These are phyloP conservation scores for Miscanthus lutarioriparius DNA, from an alignment of 176 grass and related monocot species.

Conservation along the genomic window DNA sequence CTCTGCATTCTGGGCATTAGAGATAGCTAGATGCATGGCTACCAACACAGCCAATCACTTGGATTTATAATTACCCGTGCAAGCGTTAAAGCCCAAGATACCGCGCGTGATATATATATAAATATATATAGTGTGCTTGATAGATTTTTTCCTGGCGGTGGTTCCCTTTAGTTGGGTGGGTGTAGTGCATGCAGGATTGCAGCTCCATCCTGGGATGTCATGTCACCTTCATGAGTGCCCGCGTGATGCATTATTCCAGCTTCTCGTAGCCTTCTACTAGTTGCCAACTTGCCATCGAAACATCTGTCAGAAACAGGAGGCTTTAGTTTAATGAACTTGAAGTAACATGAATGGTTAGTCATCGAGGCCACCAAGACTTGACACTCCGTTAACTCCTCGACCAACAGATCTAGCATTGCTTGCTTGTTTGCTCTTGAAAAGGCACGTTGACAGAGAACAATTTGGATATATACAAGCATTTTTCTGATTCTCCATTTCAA, in stretches of 20 bases:
- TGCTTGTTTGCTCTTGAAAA: slow-evolving; percentile 2
- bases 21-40: background rate
- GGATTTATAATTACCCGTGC: slow-evolving; percentile 38
- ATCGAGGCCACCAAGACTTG: background rate
- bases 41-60: background rate
- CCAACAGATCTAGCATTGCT: background rate
- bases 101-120: background rate
- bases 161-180: slow-evolving; percentile 17
- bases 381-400: background rate
- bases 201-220: background rate
- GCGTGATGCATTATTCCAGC: background rate
- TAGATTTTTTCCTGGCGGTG: background rate
- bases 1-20: background rate
- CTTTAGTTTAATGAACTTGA: background rate
- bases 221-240: slow-evolving; percentile 25
- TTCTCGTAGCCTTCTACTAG: background rate
- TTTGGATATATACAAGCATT: background rate
- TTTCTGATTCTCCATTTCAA: background rate
- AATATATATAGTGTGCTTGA: too few relatives aligned
- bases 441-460: slow-evolving; percentile 11
- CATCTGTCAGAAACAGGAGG: slow-evolving; percentile 6
- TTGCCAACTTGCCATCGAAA: background rate
- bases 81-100: slow-evolving; percentile 25
- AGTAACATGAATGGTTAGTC: background rate
- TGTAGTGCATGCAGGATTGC: slow-evolving; percentile 27